Percentiles rank a stretch among this genome's conserved stretches.
phyloP scores from a whole-genome alignment of 768 basidiomycete species.

The Atractiella rhizophila region DNA sequence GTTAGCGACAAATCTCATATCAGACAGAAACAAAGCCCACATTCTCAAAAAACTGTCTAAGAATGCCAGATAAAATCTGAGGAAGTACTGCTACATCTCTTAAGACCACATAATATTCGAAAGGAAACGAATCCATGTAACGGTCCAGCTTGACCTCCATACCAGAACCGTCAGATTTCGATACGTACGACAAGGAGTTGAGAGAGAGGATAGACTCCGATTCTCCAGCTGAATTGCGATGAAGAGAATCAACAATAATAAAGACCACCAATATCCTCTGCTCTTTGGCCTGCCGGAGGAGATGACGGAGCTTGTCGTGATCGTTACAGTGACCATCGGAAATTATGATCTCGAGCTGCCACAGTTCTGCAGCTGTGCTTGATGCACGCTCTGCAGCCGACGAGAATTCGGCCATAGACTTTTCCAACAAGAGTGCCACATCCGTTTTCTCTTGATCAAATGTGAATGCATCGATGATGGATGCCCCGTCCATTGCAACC shows the following conservation, averaged over 20 bases:
- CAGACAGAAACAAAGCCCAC: constrained; percentile 1
- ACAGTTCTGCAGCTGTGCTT: constrained; percentile 46
- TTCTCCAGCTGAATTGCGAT: constrained; percentile 18
- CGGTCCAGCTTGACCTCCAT: constrained; percentile 70
- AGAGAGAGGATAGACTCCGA: constrained; percentile 70
- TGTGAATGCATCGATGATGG: constrained; percentile 55
- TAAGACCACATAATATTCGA: constrained; percentile 89
- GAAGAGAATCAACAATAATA: constrained; percentile 71
- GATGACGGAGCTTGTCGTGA: constrained; percentile 53
- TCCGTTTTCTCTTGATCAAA: constrained; percentile 79
- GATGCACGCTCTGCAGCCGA: constrained; percentile 35
- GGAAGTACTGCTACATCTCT: constrained; percentile 73
- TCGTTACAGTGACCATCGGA: constrained; percentile 98
- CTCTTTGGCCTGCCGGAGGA: constrained; percentile 61
- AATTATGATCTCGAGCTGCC: constrained; percentile 96
- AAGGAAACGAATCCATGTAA: constrained; percentile 89
- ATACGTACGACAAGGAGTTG: constrained; percentile 71
- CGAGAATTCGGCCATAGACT: constrained; percentile 32
- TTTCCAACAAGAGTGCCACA: constrained; percentile 51
- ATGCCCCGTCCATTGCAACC: constrained; percentile 40
- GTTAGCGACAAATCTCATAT: background rate
- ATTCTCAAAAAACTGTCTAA: constrained; percentile 41
- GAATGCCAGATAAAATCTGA: constrained; percentile 58
- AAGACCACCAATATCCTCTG: constrained; percentile 88
- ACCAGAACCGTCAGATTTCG: constrained; percentile 24